A percentile compares a stretch with the other conserved stretches of the same genome.
These are phyloP conservation scores for Phytophthora sp. DNA, from an alignment of 352 stramenopile species.

Conservation along the genomic window DNA sequence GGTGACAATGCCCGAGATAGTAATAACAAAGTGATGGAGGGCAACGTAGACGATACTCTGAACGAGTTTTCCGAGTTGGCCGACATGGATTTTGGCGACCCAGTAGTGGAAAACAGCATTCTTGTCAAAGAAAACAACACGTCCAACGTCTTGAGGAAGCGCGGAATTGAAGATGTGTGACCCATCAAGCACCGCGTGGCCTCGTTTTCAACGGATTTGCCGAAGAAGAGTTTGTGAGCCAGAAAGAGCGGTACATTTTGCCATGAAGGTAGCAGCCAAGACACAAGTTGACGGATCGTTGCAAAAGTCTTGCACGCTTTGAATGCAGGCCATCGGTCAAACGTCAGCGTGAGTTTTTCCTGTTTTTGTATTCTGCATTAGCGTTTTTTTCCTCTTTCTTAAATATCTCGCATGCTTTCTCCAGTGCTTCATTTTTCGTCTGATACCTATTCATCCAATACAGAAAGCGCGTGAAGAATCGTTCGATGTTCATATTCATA, in stretches of 20 bases:
- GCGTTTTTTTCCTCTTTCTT: conserved; percentile 33
- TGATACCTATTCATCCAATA: no score
- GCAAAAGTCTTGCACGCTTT: conserved; percentile 5
- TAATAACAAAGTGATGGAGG: conserved; percentile 29
- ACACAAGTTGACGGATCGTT: not conserved
- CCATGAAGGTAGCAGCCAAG: conserved; percentile 11
- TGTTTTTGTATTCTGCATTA: conserved; percentile 39
- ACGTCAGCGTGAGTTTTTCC: conserved; percentile 13
- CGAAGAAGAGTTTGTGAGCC: conserved; percentile 5
- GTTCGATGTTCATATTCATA: conserved; percentile 29
- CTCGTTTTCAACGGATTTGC: not conserved
- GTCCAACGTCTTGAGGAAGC: conserved; percentile 60
- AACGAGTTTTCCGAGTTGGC: conserved; percentile 82
- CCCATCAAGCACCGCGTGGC: conserved; percentile 13
- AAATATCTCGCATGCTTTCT: conserved; percentile 36
- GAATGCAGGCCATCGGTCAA: conserved; percentile 18
- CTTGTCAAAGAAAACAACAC: conserved; percentile 74
- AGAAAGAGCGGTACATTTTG: conserved; percentile 29
- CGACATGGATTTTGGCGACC: conserved; percentile 75
- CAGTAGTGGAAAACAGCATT: conserved; percentile 59
- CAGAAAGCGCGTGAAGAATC: not conserved
- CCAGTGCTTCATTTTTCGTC: no score
- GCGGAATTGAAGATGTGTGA: conserved; percentile 72
- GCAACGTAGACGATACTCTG: conserved; percentile 58
- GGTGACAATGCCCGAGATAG: conserved; percentile 8